Evolutionary conservation across 805 yeast species (phyloP).

Genomic region (Lachancea mirantina): DNA sequence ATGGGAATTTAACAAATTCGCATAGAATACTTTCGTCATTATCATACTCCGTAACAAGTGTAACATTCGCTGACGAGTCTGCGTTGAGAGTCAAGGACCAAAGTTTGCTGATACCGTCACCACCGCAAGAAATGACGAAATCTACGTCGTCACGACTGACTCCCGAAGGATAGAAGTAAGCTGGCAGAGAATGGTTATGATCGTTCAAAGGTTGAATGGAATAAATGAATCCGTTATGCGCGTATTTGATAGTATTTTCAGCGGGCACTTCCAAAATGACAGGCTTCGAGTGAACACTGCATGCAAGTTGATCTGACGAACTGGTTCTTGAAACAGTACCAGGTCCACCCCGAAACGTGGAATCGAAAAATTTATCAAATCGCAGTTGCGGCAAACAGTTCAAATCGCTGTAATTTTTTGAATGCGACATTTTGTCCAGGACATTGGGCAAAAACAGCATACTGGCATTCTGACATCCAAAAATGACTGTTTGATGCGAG

Average conservation of each 20-base stretch:
- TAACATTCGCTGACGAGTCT: slow-evolving; percentile 4
- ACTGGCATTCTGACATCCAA: slow-evolving; percentile 91
- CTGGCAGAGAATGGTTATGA: slow-evolving; percentile 3
- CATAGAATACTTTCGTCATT: slow-evolving; percentile 69
- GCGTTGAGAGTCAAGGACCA: slow-evolving; percentile 47
- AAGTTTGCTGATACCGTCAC: slow-evolving; percentile 80
- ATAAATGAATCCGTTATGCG: slow-evolving; percentile 88
- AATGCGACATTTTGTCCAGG: slow-evolving; percentile 17
- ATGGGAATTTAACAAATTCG: slow-evolving; percentile 54
- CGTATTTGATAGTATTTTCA: slow-evolving; percentile 62
- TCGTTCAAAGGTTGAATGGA: slow-evolving; percentile 36
- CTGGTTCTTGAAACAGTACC: background rate
- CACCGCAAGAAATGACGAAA: slow-evolving; percentile 66
- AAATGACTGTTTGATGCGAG: slow-evolving; percentile 51
- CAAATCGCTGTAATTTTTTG: slow-evolving; percentile 17
- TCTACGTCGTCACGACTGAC: slow-evolving; percentile 20
- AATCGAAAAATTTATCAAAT: slow-evolving; percentile 82
- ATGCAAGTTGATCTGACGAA: slow-evolving; percentile 2
- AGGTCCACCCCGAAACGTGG: slow-evolving; percentile 81
- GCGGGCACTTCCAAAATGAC: slow-evolving; percentile 60
- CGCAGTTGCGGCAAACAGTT: slow-evolving; percentile 53
- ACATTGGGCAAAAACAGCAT: slow-evolving; percentile 58
- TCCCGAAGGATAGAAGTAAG: slow-evolving; percentile 2
- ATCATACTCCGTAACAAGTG: slow-evolving; percentile 28
- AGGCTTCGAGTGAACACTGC: slow-evolving; percentile 7